These are phyloP conservation scores for Calonectria crousiana DNA, from an alignment of 2,329 filamentous ascomycete genomes.

Conservation along the genomic window DNA sequence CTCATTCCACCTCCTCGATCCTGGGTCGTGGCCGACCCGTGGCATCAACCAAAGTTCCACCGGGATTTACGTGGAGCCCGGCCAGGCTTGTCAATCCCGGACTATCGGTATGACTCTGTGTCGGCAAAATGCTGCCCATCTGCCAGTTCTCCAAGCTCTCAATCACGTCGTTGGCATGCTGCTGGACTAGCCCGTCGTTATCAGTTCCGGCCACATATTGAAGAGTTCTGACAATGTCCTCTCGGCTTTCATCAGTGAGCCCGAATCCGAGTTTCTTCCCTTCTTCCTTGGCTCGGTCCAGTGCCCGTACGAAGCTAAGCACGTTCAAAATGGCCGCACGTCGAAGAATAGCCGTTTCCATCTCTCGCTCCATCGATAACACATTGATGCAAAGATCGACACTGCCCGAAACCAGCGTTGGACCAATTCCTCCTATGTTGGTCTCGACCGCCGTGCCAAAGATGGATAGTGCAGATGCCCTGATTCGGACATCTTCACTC, in stretches of 20 bases:
- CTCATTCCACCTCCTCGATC: conserved; percentile 73
- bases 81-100: conserved; percentile 50
- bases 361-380: conserved; percentile 70
- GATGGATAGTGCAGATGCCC: conserved; percentile 76
- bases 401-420: conserved; percentile 64
- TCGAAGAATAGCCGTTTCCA: conserved; percentile 73
- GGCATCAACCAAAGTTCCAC: conserved; percentile 38
- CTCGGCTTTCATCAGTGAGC: conserved; percentile 65
- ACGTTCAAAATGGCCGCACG: conserved; percentile 75
- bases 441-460: conserved; percentile 71
- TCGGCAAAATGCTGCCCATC: conserved; percentile 62
- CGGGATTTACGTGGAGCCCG: conserved; percentile 53
- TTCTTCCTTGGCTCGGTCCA: conserved; percentile 65
- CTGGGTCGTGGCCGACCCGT: conserved; percentile 52
- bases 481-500: conserved; percentile 77
- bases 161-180: conserved; percentile 75
- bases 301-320: conserved; percentile 70
- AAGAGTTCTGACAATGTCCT: conserved; percentile 72
- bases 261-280: conserved; percentile 64
- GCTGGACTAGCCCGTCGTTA: conserved; percentile 74
- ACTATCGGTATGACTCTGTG: conserved; percentile 39
- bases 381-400: conserved; percentile 74
- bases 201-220: conserved; percentile 75
- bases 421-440: conserved; percentile 68
- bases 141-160: conserved; percentile 75